Base-by-base conservation (phyloP, 768 basidiomycete species). In the Russula griseocarnosa region DNA sequence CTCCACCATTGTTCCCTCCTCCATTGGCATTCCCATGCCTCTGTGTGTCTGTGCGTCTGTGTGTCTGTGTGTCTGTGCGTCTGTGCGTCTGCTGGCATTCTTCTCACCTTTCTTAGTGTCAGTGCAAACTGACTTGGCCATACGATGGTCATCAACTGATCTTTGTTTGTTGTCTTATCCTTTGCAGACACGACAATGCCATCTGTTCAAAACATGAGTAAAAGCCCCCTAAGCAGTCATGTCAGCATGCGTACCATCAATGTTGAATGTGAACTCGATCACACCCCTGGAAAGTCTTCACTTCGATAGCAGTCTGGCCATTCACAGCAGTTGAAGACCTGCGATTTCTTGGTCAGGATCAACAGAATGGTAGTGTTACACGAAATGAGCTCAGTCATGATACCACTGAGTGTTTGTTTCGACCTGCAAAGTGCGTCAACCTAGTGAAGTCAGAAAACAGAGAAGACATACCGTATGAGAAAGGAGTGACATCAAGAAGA, bases 341-440 rank as follows among this genome's bases (percentile, higher is more conserved):
- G 96, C 0, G 93, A 94, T 84, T 99, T 99, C 84, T 99, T 99
- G 70, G 96, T 98, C 6, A 97, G 97, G 77, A n/a, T n/a, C n/a
- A n/a, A n/a, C n/a, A n/a, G n/a, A n/a, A 98, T 98, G 62, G 97
- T 98, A 13, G 97, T 99, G 81, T 99, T 99, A 65, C 97, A 90
- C 73, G 82, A 88, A 78, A 99, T 99, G 50, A 99, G 85, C 78
- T 98, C 95, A 69, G 96, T 98, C 93, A 99, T 98, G 78, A 99
- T 98, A 72, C 97, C 97, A 69, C 97, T 95, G 67, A 98, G 92
- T 13, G 96, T 98, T 93, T n/a, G n/a, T n/a, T n/a, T n/a, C n/a
- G n/a, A 79, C 86, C 86, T 81, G 38, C n/a, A 16, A 28, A 38
- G n/a, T 20, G 14, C 46, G 13, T 54, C 26, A 62, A 38, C 18